Evolutionary conservation across 1,284 basidiomycete species (phyloP), one percentile per base, ranked within the genome.

Genomic region (Chiua sp.): DNA sequence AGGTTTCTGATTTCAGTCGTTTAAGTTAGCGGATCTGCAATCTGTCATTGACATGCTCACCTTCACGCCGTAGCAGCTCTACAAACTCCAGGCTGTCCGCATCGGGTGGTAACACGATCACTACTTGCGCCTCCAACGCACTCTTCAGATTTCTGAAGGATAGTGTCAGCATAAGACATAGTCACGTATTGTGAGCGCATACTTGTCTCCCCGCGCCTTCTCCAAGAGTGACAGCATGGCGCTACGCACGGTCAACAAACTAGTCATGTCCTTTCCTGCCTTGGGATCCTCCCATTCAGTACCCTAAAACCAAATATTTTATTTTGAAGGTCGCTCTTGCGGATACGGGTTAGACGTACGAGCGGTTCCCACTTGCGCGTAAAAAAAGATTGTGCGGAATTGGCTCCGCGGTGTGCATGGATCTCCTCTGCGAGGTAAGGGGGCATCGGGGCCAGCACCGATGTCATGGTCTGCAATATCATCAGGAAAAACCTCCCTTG

Each of bases 351-450:
- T 13, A 35, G 47, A 71, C 84, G 48, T 64, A 90, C 91, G 64
- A 90, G 64, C 26, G 81, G 79, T 55, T 66, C 71, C 92, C 93
- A 94, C 20, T 74, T 77, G 4, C 77, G 79, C 60, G 80, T 77
- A 67, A 94, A 95, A 22, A 92, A 81, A 1, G 90, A 92, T 71
- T 12, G 75, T 73, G 26, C 68, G 69, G 22, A 71, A 70, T 58
- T 77, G 69, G 64, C 52, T 32, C 42, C 30, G 46, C 56, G 33
- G 10, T 76, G 69, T 77, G 72, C 32, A 73, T 92, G 83, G 52
- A 98, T 87, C 73, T 99, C 97, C 77, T 98, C 96, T 0, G 94
- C 92, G 4, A 98, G 83, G 71, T 98, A 92, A 3, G 98, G 97
- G 7, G 93, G 80, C 32, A 98, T 88, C 0, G 97, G 98, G 0